Evolutionary conservation across 495 filamentous ascomycete species (phyloP).

Genomic region (Penicillium macrosclerotiorum): DNA sequence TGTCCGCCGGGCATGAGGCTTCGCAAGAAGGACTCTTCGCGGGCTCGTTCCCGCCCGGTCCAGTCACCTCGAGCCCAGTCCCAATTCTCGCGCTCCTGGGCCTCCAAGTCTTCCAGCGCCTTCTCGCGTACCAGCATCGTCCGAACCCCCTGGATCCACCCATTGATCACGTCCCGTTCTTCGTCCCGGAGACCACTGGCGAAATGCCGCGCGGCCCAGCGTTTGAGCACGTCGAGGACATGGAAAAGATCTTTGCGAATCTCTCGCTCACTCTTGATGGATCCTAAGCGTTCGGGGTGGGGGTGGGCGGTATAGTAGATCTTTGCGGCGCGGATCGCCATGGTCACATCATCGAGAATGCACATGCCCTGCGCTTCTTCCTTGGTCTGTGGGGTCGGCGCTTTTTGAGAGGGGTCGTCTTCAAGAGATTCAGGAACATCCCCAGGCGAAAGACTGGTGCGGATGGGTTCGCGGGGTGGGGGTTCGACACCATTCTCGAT

Average conservation of each 20-base stretch:
- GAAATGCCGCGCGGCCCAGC: constrained; percentile 86
- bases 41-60: constrained; percentile 70
- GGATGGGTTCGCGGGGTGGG: constrained; percentile 28
- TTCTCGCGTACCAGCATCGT: constrained; percentile 72
- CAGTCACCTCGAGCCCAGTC: constrained; percentile 77
- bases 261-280: constrained; percentile 77
- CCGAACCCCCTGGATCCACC: constrained; percentile 76
- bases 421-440: constrained; percentile 28
- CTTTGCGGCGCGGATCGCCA: constrained; percentile 91
- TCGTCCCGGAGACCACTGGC: constrained; percentile 73
- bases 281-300: constrained; percentile 74
- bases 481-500: constrained; percentile 34
- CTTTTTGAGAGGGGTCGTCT: constrained; percentile 31
- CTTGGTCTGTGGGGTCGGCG: constrained; percentile 56
- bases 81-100: constrained; percentile 69
- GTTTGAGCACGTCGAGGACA: constrained; percentile 85
- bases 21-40: constrained; percentile 80
- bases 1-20: constrained; percentile 51
- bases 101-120: constrained; percentile 70
- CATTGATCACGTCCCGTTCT: constrained; percentile 67
- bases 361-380: constrained; percentile 89
- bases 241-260: constrained; percentile 79
- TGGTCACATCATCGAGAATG: constrained; percentile 84
- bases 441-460: constrained; percentile 35
- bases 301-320: constrained; percentile 91